Evolutionary conservation across 2,329 filamentous ascomycete species (phyloP).

Genomic region (Dactylonectria macrodidyma): DNA sequence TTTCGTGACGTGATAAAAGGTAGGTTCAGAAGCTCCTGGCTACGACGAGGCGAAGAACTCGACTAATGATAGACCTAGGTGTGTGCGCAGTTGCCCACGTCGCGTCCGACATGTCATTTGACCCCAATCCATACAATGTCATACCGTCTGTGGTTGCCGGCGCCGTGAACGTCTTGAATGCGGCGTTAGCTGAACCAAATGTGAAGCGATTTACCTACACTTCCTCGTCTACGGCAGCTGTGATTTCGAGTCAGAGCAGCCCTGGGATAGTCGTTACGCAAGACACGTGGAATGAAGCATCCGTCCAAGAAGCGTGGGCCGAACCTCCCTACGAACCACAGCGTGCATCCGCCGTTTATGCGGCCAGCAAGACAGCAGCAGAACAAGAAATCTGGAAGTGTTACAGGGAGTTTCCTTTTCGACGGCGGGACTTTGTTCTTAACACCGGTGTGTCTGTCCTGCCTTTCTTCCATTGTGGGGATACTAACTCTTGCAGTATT

Average conservation of each 20-base stretch:
- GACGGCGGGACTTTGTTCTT: constrained; percentile 43
- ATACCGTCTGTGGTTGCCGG: constrained; percentile 51
- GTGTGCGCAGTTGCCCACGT: constrained; percentile 54
- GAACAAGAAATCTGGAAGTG: constrained; percentile 56
- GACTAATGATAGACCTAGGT: constrained; percentile 10
- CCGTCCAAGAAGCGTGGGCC: constrained; percentile 51
- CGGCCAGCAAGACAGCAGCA: constrained; percentile 52
- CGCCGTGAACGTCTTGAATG: constrained; percentile 49
- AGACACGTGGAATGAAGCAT: constrained; percentile 52
- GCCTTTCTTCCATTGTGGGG: too few relatives aligned
- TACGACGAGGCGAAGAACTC: too few relatives aligned
- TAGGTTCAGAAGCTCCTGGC: not conserved
- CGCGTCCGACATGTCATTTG: constrained; percentile 52
- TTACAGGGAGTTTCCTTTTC: constrained; percentile 14
- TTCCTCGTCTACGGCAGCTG: not conserved
- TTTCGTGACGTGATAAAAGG: constrained; percentile 48
- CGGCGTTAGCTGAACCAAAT: constrained; percentile 49
- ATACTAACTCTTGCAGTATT: constrained; percentile 36
- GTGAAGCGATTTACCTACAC: constrained; percentile 55
- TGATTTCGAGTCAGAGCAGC: not conserved
- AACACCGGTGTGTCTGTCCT: constrained; percentile 31
- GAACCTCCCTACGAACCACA: constrained; percentile 51
- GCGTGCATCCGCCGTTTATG: constrained; percentile 47
- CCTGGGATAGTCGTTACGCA: not conserved
- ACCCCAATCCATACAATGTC: constrained; percentile 54